These are phyloP conservation scores for Phytophthora fragariae DNA, from an alignment of 352 stramenopile species.

Conservation along the genomic window DNA sequence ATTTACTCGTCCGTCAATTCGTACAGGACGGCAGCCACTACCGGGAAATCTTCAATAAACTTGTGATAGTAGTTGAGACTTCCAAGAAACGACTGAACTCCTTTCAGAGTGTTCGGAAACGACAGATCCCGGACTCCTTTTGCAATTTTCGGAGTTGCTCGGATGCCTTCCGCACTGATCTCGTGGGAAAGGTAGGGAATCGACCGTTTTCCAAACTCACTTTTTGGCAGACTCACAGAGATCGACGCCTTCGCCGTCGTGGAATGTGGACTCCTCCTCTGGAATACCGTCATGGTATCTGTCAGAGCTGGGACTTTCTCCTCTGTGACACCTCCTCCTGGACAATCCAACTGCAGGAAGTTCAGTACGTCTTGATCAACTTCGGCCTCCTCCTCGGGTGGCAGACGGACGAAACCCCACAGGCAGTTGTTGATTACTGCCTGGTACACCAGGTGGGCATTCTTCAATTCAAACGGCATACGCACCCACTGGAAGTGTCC, in stretches of 20 bases:
- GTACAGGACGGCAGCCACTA: no score
- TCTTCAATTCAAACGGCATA: slow-evolving; percentile 28
- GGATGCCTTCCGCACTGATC: no score
- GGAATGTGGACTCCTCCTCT: background rate
- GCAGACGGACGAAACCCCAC: slow-evolving; percentile 17
- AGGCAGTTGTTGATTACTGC: slow-evolving; percentile 24
- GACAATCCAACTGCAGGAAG: background rate
- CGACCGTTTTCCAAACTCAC: background rate
- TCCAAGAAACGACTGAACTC: no score
- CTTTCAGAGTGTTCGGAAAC: no score
- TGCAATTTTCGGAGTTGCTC: no score
- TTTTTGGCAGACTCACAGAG: slow-evolving; percentile 11
- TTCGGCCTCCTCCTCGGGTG: background rate
- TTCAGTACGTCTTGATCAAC: slow-evolving; percentile 11
- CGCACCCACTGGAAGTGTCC: slow-evolving; percentile 32
- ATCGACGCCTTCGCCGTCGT: no score
- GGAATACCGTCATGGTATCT: background rate
- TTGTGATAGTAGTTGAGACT: no score
- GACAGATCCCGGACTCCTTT: no score
- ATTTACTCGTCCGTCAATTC: no score
- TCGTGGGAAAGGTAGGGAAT: no score
- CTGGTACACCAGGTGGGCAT: slow-evolving; percentile 28
- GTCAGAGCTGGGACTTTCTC: background rate
- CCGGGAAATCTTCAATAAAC: no score
- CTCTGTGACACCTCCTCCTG: background rate